Evolutionary conservation across 148 eudicot genomes (phyloP).

Genomic region (Suaeda aralocaspica): DNA sequence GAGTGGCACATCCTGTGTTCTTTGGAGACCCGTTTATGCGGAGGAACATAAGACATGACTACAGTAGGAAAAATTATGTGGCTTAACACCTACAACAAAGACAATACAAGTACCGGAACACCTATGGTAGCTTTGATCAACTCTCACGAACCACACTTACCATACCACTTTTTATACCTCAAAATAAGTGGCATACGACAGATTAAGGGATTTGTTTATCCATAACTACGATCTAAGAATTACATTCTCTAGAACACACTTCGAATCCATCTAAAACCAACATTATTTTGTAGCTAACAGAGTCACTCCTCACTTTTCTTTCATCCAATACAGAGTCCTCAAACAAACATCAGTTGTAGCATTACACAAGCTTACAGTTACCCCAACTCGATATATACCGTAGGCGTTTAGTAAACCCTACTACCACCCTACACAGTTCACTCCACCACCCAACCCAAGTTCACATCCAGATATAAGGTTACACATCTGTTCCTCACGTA

Average conservation of each 20-base stretch:
- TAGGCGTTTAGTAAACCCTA: no score
- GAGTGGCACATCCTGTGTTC: neutral
- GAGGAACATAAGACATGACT: conserved; percentile 24
- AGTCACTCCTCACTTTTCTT: neutral
- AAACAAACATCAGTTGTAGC: no score
- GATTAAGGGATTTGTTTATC: no score
- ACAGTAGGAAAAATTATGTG: neutral
- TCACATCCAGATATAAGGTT: no score
- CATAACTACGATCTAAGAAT: no score
- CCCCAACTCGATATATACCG: no score
- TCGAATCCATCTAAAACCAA: neutral
- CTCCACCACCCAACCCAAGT: no score
- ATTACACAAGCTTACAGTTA: no score
- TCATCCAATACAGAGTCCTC: neutral
- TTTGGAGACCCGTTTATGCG: conserved; percentile 24
- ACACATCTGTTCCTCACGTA: no score
- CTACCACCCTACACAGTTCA: no score
- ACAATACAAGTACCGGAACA: neutral
- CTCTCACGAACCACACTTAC: neutral
- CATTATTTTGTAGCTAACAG: neutral
- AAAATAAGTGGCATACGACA: no score
- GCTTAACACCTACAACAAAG: conserved; percentile 10
- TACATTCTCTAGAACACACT: neutral
- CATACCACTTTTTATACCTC: neutral
- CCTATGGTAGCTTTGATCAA: neutral